Evolutionary conservation across 441 rosid genomes (phyloP), one percentile per base, ranked within the genome.

Genomic region (Daphne laureola): DNA sequence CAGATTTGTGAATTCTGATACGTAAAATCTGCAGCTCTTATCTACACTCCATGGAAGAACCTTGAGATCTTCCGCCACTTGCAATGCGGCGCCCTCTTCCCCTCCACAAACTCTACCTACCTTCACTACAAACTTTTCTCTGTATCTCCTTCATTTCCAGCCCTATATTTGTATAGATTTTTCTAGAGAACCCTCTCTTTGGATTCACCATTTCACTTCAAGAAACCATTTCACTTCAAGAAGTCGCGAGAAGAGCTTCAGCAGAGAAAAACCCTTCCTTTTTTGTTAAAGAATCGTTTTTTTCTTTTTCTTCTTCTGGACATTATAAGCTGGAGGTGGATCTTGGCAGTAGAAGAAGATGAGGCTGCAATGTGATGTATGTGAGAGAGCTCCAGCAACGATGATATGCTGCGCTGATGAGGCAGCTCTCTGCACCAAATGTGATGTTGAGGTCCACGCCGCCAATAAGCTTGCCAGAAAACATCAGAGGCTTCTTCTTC

Each of bases 291-390:
- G 17, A 15, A 49, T 43, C 25, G 15, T 43, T 15, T 14, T 12
- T 2, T 43, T 59, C n/a, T n/a, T n/a, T n/a, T n/a, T n/a, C n/a
- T n/a, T n/a, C n/a, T 43, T 31, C 21, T 26, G 18, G 14, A 36
- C 52, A 45, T 57, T 46, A 46, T 47, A 7, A 16, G 17, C 31
- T 51, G 17, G 27, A 57, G 58, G 58, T 35, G 4, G 53, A 21
- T 50, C 31, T 13, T 66, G 42, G 55, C 21, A 18, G 51, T 41
- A 17, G 18, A 50, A 17, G 18, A 50, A 67, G 68, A 84, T 84
- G 91, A 84, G 81, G 74, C 79, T 84, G 43, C 92, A 84, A 77
- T 84, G 92, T 71, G 92, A 84, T 67, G 92, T 81, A 7, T 84
- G 92, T 67, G 88, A 84, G 77, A 81, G 49, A 64, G 86, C 88